Base-by-base conservation (phyloP, 345 rosid genomes). In the Citrus sp. region DNA sequence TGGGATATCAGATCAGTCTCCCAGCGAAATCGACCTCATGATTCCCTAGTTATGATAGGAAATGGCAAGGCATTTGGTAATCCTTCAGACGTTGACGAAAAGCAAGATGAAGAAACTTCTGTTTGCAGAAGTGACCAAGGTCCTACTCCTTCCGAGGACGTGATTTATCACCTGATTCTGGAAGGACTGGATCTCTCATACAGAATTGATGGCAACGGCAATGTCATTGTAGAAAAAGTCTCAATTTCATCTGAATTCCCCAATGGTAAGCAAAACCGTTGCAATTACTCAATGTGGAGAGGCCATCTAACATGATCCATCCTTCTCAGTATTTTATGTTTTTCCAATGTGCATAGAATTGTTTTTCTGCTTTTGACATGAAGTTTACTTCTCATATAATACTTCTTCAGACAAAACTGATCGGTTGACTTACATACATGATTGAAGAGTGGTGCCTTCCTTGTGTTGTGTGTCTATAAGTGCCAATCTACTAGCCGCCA, bases 1-100 rank as follows among this genome's bases (percentile, higher is more conserved):
- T 95, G 99, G 99, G 99, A 95, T 87, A 93, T 95, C 73, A 91
- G 96, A 75, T 93, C 99, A 70, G 79, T 90, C 73, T 95, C 96
- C 16, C 99, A 93, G 75, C 82, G 90, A 69, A 90, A 84, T 77
- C 85, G 81, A 81, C 93, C 90, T 77, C 91, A 80, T 68, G 78
- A 85, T 80, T 65, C 78, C 42, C 79, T 28, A 13, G 37, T 51
- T 2, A 69, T 60, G 60, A 65, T 24, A 1, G 81, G 66, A 71
- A 79, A 75, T 30, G 81, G 19, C 22, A 71, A 76, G 22, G 42
- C 65, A 32, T n/a, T 63, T 14, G 55, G 75, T 60, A 74, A 37
- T 70, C 55, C 70, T 55, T 68, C 38, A 5, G 86, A 83, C 67
- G 19, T 75, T 14, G 84, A 80, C 3, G 56, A 75, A 9, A 61